Percentiles rank a stretch among this genome's conserved stretches.
These are phyloP conservation scores for Ustulina deusta DNA, from an alignment of 2,329 filamentous ascomycete species.

Conservation along the genomic window DNA sequence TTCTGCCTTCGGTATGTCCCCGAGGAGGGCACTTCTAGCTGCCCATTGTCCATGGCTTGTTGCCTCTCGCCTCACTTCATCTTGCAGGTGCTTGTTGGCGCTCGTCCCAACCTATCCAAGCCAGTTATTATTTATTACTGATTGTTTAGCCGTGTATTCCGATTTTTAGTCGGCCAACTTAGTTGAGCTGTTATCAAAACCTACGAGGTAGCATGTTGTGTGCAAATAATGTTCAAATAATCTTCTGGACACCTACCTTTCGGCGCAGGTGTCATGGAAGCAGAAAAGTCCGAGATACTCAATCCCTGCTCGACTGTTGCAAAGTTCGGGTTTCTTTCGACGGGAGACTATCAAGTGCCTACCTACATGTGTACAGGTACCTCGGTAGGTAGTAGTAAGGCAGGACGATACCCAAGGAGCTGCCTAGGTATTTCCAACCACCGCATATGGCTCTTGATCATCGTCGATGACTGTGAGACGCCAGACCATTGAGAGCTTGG, in stretches of 20 bases:
- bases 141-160: not conserved
- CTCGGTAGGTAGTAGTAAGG: conserved; percentile 10
- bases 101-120: not conserved
- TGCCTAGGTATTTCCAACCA: conserved; percentile 16
- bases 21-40: conserved; percentile 4
- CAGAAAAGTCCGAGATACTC: not conserved
- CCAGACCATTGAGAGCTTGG: not conserved
- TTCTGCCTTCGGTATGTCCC: not conserved
- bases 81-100: conserved; percentile 6
- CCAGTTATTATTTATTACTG: not conserved
- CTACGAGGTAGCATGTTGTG: not conserved
- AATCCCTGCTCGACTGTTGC: not conserved
- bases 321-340: not conserved
- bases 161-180: not conserved
- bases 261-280: not conserved
- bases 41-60: not conserved
- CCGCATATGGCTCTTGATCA: not conserved
- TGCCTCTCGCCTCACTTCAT: conserved; percentile 9
- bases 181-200: not conserved
- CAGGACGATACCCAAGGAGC: conserved; percentile 2
- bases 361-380: not conserved
- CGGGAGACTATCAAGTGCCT: not conserved
- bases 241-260: not conserved
- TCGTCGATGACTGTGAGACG: conserved; percentile 1
- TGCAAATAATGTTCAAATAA: not conserved